Base-by-base conservation (phyloP, 257 asterid species). In the Cynanchum wilfordii region DNA sequence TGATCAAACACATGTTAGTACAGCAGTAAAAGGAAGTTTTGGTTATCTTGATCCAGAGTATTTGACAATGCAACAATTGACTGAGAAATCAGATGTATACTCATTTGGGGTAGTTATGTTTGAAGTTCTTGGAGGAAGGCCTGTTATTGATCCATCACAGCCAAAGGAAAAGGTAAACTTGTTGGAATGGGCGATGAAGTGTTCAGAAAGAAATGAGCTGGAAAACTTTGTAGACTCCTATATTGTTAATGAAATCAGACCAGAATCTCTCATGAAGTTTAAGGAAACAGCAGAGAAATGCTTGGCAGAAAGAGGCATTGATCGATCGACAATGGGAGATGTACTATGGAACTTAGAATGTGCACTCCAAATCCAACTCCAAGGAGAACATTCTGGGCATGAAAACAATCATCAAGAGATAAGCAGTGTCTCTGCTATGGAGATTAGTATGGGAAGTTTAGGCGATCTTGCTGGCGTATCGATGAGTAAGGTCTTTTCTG, bases 41-140 rank as follows among this genome's bases (percentile, higher is more conserved):
- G 87, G 87, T 25, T 83, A 83, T 54, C 79, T 83, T 49, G 86
- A 83, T 72, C 86, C 84, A 0, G 87, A 83, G 79, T 83, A 83
- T 47, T 68, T 83, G 63, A 83, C 79, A n/a, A 75, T 64, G 74
- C 84, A 77, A 49, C 79, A 80, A 66, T 57, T 83, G 74, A 80
- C 84, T 8, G 81, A 78, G 42, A 83, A 80, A 79, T 83, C 87
- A 20, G 85, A 83, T 76, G 87, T 83, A 11, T 83, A 83, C 52
- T 84, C 87, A 1, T 78, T 84, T 30, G 87, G 87, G 13, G 87
- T 84, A 4, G 87, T 84, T 0, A 70, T 80, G 85, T 27, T 84
- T 45, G 87, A 84, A 70, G 54, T 78, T 10, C 79, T 84, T 3
- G 74, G 76, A 54, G 87, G 87, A 65, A 81, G 83, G 76, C 85